These are phyloP conservation scores for Wickerhamomyces sydowiorum DNA, from an alignment of 805 yeast genomes.

Conservation along the genomic window DNA sequence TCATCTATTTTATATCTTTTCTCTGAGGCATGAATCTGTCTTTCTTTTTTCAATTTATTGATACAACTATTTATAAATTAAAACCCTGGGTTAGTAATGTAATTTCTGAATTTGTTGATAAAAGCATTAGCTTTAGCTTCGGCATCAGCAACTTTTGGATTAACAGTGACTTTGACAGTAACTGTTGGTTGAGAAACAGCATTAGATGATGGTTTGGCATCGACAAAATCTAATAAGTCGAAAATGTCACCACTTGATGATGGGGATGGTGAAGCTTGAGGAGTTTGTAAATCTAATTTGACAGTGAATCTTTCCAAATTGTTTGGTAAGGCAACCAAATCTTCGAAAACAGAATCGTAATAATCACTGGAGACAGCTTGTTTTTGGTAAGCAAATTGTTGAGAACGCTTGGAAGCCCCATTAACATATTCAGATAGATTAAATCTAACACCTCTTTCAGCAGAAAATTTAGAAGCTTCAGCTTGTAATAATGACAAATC, in stretches of 20 bases:
- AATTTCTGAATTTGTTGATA: background rate
- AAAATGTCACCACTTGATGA: constrained; percentile 12
- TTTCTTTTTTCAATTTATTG: background rate
- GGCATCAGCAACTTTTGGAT: constrained; percentile 35
- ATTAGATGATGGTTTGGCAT: constrained; percentile 14
- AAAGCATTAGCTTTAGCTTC: constrained; percentile 35
- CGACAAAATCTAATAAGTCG: constrained; percentile 21
- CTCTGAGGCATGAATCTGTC: background rate
- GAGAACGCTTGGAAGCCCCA: constrained; percentile 42
- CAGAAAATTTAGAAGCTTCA: constrained; percentile 23
- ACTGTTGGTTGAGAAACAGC: constrained; percentile 24
- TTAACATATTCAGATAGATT: constrained; percentile 26
- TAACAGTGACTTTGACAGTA: constrained; percentile 29
- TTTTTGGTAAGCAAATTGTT: constrained; percentile 34
- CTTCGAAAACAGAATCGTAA: constrained; percentile 58
- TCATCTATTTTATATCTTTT: too few species aligned
- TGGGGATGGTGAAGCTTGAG: constrained; percentile 8
- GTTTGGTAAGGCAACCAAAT: constrained; percentile 40
- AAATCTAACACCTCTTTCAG: constrained; percentile 14
- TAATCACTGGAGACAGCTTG: constrained; percentile 37
- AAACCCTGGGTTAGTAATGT: background rate
- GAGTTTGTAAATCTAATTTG: constrained; percentile 21
- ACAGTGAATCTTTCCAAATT: constrained; percentile 39
- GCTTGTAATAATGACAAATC: constrained; percentile 24
- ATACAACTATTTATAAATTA: background rate